Evolutionary conservation across 495 filamentous ascomycete species (phyloP).

Genomic region (Aspergillus avenaceus): DNA sequence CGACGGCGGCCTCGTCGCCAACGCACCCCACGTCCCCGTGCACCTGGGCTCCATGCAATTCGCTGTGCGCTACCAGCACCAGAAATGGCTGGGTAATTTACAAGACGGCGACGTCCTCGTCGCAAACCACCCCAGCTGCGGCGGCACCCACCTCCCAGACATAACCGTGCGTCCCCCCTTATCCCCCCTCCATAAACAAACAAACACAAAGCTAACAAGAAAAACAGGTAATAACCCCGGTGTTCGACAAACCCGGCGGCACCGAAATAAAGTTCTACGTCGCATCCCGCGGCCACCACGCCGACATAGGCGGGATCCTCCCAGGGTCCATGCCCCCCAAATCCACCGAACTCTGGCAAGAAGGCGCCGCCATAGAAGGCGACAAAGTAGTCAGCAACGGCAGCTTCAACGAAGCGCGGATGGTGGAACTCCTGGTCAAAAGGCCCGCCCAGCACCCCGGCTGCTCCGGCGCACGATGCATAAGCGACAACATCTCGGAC

Average conservation of each 20-base stretch:
- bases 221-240: constrained; percentile 65
- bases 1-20: constrained; percentile 87
- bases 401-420: constrained; percentile 80
- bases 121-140: constrained; percentile 92
- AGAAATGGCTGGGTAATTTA: constrained; percentile 85
- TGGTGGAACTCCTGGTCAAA: constrained; percentile 75
- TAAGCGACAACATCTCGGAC: constrained; percentile 93
- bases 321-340: constrained; percentile 97
- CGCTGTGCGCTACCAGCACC: constrained; percentile 85
- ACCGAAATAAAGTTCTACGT: constrained; percentile 95
- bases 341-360: constrained; percentile 88
- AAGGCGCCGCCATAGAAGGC: constrained; percentile 88
- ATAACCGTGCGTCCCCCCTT: constrained; percentile 68
- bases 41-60: constrained; percentile 94
- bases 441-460: constrained; percentile 83
- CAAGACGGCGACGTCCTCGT: constrained; percentile 92
- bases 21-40: constrained; percentile 90
- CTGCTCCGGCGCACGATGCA: constrained; percentile 83
- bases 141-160: constrained; percentile 84
- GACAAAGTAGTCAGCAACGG: constrained; percentile 93
- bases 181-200: no score
- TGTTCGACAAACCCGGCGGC: constrained; percentile 64
- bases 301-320: constrained; percentile 94
- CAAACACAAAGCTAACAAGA: neutral
- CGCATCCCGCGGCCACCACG: constrained; percentile 91